Conservation (phyloP, 2,329 filamentous ascomycete species). For the Ophiostoma piceae region DNA sequence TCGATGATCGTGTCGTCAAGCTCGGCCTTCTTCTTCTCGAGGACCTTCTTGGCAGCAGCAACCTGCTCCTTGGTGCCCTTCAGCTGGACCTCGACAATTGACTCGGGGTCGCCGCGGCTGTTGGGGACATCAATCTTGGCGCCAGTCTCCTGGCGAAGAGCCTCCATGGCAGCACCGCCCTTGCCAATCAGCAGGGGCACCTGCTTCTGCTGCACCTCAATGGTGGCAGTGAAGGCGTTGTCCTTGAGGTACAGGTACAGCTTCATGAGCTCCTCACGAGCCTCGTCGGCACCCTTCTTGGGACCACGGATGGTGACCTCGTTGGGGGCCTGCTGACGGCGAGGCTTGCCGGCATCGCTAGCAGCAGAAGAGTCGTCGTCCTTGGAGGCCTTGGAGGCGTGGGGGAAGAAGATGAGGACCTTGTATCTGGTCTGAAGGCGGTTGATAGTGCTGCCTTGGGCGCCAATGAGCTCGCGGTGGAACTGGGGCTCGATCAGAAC, state of each 20-base stretch:
- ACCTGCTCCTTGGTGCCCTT: slow-evolving; percentile 91
- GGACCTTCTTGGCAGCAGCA: slow-evolving; percentile 80
- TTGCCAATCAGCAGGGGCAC: slow-evolving; percentile 90
- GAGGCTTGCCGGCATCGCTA: slow-evolving; percentile 61
- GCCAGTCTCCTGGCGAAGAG: slow-evolving; percentile 75
- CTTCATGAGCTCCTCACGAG: slow-evolving; percentile 83
- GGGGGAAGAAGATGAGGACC: slow-evolving; percentile 92
- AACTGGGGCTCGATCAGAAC: slow-evolving; percentile 91
- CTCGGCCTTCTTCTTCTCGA: slow-evolving; percentile 77
- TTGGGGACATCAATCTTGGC: slow-evolving; percentile 90
- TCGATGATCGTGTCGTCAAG: slow-evolving; percentile 87
- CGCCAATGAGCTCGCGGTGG: slow-evolving; percentile 88
- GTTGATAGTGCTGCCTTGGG: slow-evolving; percentile 82
- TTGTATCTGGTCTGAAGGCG: slow-evolving; percentile 87
- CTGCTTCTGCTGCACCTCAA: slow-evolving; percentile 85
- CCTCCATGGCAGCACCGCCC: slow-evolving; percentile 84
- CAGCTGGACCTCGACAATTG: slow-evolving; percentile 78
- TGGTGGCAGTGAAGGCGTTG: slow-evolving; percentile 71
- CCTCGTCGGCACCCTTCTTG: slow-evolving; percentile 86
- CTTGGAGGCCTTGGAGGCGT: slow-evolving; percentile 54
- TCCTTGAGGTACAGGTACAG: slow-evolving; percentile 86
- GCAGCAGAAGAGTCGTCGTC: slow-evolving; percentile 66
- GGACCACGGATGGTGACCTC: slow-evolving; percentile 89
- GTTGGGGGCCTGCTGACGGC: slow-evolving; percentile 71
- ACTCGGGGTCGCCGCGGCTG: slow-evolving; percentile 63